Conservation (phyloP, 2,329 filamentous ascomycete species). For the Drechslera avenae region DNA sequence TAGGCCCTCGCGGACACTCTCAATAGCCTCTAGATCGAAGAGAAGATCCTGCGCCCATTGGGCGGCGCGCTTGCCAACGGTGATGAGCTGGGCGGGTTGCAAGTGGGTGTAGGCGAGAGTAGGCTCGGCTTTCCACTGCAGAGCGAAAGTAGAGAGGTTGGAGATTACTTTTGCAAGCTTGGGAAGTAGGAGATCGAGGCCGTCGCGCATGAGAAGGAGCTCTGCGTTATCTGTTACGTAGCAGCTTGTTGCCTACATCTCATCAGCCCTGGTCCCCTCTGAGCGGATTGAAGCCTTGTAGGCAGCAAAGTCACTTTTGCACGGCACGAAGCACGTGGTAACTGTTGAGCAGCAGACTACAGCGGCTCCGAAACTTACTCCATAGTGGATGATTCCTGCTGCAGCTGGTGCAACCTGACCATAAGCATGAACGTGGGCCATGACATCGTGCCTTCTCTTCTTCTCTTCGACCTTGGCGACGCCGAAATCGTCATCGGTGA, state of each 20-base stretch:
- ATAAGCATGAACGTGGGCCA: conserved; percentile 74
- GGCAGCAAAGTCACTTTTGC: too few species aligned
- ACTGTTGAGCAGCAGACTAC: too few species aligned
- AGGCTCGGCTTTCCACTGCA: conserved; percentile 73
- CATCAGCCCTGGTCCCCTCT: conserved; percentile 61
- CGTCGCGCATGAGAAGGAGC: conserved; percentile 73
- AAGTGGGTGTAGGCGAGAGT: conserved; percentile 79
- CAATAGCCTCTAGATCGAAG: conserved; percentile 76
- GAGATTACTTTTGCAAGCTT: conserved; percentile 80
- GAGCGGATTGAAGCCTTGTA: too few species aligned
- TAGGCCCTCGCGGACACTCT: conserved; percentile 70
- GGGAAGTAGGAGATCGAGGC: conserved; percentile 73
- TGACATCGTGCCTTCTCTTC: conserved; percentile 67
- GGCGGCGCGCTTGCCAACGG: conserved; percentile 70
- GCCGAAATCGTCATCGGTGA: conserved; percentile 56
- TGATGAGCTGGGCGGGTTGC: conserved; percentile 67
- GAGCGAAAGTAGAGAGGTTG: conserved; percentile 74
- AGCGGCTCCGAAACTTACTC: conserved; percentile 59
- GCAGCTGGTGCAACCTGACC: conserved; percentile 75
- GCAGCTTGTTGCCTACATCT: conserved; percentile 54
- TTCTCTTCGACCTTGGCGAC: conserved; percentile 57
- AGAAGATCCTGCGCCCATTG: conserved; percentile 78
- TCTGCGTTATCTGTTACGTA: conserved; percentile 38
- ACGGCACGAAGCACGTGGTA: conserved; percentile 38
- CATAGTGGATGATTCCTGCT: conserved; percentile 80